Percentiles rank a stretch among this genome's conserved stretches.
Conservation (phyloP, 495 filamentous ascomycete species). For the Aspergillus hancockii region DNA sequence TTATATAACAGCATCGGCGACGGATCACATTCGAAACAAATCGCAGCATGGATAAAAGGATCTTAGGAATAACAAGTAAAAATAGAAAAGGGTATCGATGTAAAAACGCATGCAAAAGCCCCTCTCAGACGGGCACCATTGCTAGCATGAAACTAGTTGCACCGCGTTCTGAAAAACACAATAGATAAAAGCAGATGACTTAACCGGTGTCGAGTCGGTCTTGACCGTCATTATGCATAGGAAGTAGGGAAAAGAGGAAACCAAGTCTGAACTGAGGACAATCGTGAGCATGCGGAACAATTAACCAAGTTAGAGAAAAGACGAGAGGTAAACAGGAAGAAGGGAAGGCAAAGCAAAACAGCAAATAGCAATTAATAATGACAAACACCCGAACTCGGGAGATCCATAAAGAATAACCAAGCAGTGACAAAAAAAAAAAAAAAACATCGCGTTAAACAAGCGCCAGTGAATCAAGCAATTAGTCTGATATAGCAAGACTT, state of each 20-base stretch:
- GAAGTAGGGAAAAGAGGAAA: slow-evolving; percentile 2
- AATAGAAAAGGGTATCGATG: slow-evolving; percentile 41
- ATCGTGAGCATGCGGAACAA: slow-evolving; percentile 19
- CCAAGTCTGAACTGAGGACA: not conserved
- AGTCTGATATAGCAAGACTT: slow-evolving; percentile 29
- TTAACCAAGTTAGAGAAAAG: slow-evolving; percentile 22
- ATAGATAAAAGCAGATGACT: slow-evolving; percentile 1
- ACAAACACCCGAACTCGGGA: not conserved
- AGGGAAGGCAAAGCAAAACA: slow-evolving; percentile 24
- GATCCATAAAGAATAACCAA: not conserved
- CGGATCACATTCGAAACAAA: slow-evolving; percentile 6
- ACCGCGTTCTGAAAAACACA: not conserved
- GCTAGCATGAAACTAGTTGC: slow-evolving; percentile 1
- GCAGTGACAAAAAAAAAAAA: not conserved
- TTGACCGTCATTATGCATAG: slow-evolving; percentile 12
- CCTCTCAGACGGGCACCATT: not conserved
- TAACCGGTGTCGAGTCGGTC: slow-evolving; percentile 19
- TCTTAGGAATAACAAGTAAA: slow-evolving; percentile 10
- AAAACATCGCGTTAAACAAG: slow-evolving; percentile 7
- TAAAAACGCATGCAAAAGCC: slow-evolving; percentile 21
- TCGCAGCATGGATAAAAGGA: slow-evolving; percentile 7
- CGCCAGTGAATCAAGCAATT: slow-evolving; percentile 10
- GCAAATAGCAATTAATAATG: not conserved
- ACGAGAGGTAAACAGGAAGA: slow-evolving; percentile 33
- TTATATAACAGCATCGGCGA: slow-evolving; percentile 6